Conservation (phyloP, 208 protist genomes). For the Acanthamoeba polyphaga region DNA sequence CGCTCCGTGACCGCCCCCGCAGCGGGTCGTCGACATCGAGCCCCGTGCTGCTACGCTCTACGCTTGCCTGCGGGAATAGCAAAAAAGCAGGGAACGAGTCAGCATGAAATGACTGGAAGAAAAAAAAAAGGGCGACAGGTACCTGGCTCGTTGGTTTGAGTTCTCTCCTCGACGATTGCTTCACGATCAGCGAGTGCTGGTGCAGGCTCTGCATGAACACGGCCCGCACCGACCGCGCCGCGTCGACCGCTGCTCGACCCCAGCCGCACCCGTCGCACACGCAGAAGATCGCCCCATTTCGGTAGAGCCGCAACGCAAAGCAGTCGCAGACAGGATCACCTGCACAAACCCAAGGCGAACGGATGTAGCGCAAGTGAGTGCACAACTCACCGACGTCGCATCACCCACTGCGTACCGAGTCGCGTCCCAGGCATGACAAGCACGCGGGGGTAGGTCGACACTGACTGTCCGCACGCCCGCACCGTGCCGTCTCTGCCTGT, state of each 20-base stretch:
- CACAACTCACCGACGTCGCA: background rate
- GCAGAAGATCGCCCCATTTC: conserved; percentile 69
- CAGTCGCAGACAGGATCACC: conserved; percentile 72
- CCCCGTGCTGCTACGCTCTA: background rate
- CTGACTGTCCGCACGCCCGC: background rate
- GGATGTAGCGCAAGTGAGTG: background rate
- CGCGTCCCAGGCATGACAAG: background rate
- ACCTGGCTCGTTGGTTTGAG: background rate
- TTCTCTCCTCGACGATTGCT: background rate
- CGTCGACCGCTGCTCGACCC: conserved; percentile 2
- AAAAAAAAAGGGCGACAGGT: background rate
- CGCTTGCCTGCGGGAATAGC: no score
- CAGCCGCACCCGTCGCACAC: conserved; percentile 75
- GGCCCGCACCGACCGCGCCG: background rate
- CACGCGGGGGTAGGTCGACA: conserved; percentile 69
- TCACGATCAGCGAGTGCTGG: background rate
- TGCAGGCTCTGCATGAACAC: conserved; percentile 70
- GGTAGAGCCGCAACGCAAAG: conserved; percentile 51
- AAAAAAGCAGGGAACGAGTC: no score
- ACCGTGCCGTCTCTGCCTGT: background rate
- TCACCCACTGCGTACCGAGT: background rate
- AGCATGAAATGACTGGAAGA: no score
- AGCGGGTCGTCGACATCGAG: background rate
- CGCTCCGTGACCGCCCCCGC: background rate
- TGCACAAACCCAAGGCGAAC: background rate